These are phyloP conservation scores for Rugonectria rugulosa DNA, from an alignment of 2,329 filamentous ascomycete genomes.

Conservation along the genomic window DNA sequence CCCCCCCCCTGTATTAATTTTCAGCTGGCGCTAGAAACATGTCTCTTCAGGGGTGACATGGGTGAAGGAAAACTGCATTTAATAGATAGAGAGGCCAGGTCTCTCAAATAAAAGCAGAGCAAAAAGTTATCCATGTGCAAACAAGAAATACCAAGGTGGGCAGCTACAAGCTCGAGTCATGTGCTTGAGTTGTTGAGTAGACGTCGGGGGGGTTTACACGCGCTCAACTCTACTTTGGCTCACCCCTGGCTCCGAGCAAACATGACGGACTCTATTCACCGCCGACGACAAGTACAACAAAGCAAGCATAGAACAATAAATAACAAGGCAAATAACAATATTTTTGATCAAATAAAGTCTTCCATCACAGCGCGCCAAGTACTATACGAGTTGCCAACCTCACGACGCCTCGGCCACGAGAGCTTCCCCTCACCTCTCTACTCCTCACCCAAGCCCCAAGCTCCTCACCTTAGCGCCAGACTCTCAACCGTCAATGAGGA, in stretches of 20 bases:
- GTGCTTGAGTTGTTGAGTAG: too few relatives aligned
- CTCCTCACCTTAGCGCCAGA: background rate
- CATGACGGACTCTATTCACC: too few relatives aligned
- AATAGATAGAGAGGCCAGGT: background rate
- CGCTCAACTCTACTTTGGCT: too few relatives aligned
- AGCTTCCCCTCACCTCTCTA: slow-evolving; percentile 6
- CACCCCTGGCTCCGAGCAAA: too few relatives aligned
- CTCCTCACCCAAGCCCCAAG: background rate
- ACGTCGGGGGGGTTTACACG: too few relatives aligned
- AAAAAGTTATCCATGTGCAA: too few relatives aligned
- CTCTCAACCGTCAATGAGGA: background rate
- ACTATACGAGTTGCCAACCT: background rate
- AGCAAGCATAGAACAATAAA: too few relatives aligned
- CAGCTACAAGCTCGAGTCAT: background rate
- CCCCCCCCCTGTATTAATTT: slow-evolving; percentile 26
- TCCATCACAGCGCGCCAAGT: background rate
- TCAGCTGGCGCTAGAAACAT: slow-evolving; percentile 11
- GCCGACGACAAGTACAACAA: too few relatives aligned
- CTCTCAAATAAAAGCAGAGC: too few relatives aligned
- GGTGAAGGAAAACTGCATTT: background rate
- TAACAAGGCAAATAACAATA: background rate
- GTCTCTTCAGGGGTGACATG: background rate
- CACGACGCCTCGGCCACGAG: background rate
- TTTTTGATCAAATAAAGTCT: too few relatives aligned
- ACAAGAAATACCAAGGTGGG: background rate